phyloP scores from a whole-genome alignment of 495 filamentous ascomycete genomes.

The Annulohypoxylon maeteangense region DNA sequence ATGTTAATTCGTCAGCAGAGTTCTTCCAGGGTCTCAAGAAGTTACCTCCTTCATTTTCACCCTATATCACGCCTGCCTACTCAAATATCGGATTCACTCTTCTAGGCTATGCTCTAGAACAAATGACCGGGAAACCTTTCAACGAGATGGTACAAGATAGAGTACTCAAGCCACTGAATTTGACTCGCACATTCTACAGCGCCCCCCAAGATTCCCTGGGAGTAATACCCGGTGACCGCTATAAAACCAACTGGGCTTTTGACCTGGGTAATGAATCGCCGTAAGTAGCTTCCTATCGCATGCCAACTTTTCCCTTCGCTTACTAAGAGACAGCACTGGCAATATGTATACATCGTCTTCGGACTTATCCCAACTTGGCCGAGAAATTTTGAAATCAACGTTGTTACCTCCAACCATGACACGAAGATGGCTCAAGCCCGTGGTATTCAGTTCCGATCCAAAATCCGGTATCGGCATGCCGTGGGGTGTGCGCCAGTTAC shows the following conservation, averaged over 20 bases:
- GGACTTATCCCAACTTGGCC: conserved; percentile 63
- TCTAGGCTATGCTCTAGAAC: conserved; percentile 51
- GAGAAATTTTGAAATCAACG: conserved; percentile 63
- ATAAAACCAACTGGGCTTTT: conserved; percentile 47
- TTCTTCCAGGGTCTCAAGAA: conserved; percentile 49
- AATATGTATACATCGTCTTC: conserved; percentile 64
- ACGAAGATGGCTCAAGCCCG: conserved; percentile 67
- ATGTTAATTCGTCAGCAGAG: conserved; percentile 42
- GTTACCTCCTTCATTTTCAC: conserved; percentile 51
- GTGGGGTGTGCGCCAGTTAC: conserved; percentile 64
- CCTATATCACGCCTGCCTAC: conserved; percentile 53
- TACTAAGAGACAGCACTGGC: conserved; percentile 55
- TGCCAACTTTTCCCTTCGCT: not conserved
- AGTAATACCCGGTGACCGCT: conserved; percentile 49
- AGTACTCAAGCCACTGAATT: conserved; percentile 55
- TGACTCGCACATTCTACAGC: conserved; percentile 54
- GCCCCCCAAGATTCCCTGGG: conserved; percentile 48
- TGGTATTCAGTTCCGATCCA: conserved; percentile 59
- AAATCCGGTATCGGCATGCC: conserved; percentile 62
- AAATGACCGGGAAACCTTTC: conserved; percentile 51
- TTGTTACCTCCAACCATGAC: conserved; percentile 60
- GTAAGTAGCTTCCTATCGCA: conserved; percentile 34
- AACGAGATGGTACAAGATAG: conserved; percentile 52
- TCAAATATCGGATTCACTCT: conserved; percentile 55
- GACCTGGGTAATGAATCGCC: conserved; percentile 50